Evolutionary conservation across 805 yeast genomes (phyloP).

Genomic region (Martiniozyma abietophila): DNA sequence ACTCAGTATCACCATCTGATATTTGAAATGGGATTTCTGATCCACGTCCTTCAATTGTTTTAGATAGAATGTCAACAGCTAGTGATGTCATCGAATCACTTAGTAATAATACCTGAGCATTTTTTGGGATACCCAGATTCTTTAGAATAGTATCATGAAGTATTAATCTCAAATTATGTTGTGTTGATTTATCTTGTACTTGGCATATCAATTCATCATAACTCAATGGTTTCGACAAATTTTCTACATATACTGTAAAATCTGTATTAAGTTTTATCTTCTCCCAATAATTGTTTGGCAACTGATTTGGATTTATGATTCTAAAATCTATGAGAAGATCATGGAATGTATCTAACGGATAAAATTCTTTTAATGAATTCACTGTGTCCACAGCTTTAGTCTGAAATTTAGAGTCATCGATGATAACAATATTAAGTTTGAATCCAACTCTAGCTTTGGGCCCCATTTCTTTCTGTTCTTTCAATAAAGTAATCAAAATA

Average conservation of each 20-base stretch:
- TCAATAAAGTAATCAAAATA: constrained; percentile 48
- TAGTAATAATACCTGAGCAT: constrained; percentile 51
- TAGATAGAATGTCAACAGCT: constrained; percentile 69
- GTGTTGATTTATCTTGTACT: constrained; percentile 48
- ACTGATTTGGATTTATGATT: constrained; percentile 33
- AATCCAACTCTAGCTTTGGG: constrained; percentile 67
- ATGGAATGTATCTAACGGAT: constrained; percentile 11
- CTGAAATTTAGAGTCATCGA: constrained; percentile 3
- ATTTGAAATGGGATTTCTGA: constrained; percentile 46
- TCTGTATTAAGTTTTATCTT: constrained; percentile 28
- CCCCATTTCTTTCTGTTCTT: constrained; percentile 46
- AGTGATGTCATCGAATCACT: constrained; percentile 77
- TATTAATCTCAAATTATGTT: constrained; percentile 48
- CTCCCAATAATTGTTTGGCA: constrained; percentile 25
- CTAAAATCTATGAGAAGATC: constrained; percentile 31
- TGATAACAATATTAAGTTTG: constrained; percentile 34
- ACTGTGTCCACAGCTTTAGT: constrained; percentile 1
- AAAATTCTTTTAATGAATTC: constrained; percentile 9
- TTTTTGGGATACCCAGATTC: constrained; percentile 34
- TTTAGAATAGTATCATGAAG: constrained; percentile 39
- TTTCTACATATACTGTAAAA: constrained; percentile 14
- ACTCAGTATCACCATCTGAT: constrained; percentile 34
- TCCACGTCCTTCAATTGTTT: constrained; percentile 85
- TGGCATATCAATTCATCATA: constrained; percentile 28
- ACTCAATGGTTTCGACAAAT: constrained; percentile 12